Evolutionary conservation across 495 filamentous ascomycete species (phyloP).

Genomic region (Trichoderma gamsii): DNA sequence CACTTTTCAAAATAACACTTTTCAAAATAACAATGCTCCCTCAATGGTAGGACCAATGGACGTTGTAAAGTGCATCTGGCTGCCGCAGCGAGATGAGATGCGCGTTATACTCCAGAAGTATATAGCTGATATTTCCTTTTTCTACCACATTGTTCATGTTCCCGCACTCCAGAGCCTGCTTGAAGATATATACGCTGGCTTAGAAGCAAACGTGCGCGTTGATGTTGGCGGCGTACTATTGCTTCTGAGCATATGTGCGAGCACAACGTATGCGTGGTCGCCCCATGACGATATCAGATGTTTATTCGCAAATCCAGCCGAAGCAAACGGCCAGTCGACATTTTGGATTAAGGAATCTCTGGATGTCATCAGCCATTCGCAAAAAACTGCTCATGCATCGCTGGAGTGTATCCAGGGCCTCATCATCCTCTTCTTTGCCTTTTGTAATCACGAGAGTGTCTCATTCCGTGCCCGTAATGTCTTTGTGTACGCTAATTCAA

Average conservation of each 20-base stretch:
- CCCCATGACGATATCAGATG: slow-evolving; percentile 20
- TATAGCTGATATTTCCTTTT: slow-evolving; percentile 29
- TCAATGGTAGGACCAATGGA: not conserved
- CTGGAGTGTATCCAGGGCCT: slow-evolving; percentile 40
- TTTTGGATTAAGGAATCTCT: slow-evolving; percentile 32
- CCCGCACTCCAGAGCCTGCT: slow-evolving; percentile 31
- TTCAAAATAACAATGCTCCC: slow-evolving; percentile 15
- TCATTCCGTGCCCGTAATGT: slow-evolving; percentile 27
- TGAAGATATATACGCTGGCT: slow-evolving; percentile 29
- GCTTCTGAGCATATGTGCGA: slow-evolving; percentile 37
- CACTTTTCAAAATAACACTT: slow-evolving; percentile 7
- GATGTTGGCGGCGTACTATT: slow-evolving; percentile 31
- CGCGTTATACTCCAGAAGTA: slow-evolving; percentile 36
- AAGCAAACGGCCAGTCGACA: slow-evolving; percentile 28
- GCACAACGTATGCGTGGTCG: slow-evolving; percentile 36
- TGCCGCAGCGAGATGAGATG: slow-evolving; percentile 35
- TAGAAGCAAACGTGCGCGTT: slow-evolving; percentile 24
- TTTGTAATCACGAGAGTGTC: slow-evolving; percentile 32
- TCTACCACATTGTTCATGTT: slow-evolving; percentile 37
- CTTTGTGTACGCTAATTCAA: slow-evolving; percentile 26
- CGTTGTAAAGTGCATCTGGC: slow-evolving; percentile 30
- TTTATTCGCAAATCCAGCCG: slow-evolving; percentile 27
- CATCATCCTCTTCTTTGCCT: slow-evolving; percentile 32
- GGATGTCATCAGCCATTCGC: slow-evolving; percentile 35
- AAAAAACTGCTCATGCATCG: slow-evolving; percentile 24